phyloP scores from a whole-genome alignment of 129 eudicot species.

The Flaveria robusta region DNA sequence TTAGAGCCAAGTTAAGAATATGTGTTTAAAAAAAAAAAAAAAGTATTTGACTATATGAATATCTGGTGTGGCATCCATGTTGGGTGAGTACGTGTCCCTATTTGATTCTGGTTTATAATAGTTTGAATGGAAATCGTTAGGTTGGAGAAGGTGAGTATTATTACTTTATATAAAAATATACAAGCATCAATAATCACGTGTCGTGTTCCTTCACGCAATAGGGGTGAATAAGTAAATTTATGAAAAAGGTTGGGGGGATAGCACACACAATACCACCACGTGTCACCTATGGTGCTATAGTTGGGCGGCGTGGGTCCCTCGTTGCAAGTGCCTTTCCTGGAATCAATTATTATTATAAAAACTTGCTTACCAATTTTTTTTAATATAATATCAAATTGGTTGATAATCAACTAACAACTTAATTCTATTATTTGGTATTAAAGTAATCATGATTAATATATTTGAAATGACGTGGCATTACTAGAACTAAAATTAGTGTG shows the following conservation, averaged over 20 bases:
- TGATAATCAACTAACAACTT: no score
- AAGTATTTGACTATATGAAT: neutral
- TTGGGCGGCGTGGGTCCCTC: slow-evolving; percentile 10
- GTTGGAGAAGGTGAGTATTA: slow-evolving; percentile 25
- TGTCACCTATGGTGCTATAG: slow-evolving; percentile 32
- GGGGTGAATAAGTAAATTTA: slow-evolving; percentile 1
- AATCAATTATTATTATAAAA: neutral
- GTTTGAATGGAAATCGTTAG: slow-evolving; percentile 35
- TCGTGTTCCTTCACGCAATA: slow-evolving; percentile 21
- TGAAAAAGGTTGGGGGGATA: slow-evolving; percentile 32
- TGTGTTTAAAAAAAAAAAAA: no score
- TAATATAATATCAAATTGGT: no score
- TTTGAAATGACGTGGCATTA: no score
- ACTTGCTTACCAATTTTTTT: no score
- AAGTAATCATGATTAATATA: no score
- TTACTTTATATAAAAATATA: neutral
- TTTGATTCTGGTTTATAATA: slow-evolving; percentile 16
- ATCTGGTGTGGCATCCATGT: neutral
- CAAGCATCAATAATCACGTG: slow-evolving; percentile 38
- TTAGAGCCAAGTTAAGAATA: no score
- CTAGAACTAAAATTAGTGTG: no score
- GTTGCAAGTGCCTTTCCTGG: neutral
- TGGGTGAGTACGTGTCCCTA: slow-evolving; percentile 32
- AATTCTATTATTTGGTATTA: no score
- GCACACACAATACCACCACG: slow-evolving; percentile 37